phyloP scores from a whole-genome alignment of 495 filamentous ascomycete species.

The Paragyromitra xinjiangensis region DNA sequence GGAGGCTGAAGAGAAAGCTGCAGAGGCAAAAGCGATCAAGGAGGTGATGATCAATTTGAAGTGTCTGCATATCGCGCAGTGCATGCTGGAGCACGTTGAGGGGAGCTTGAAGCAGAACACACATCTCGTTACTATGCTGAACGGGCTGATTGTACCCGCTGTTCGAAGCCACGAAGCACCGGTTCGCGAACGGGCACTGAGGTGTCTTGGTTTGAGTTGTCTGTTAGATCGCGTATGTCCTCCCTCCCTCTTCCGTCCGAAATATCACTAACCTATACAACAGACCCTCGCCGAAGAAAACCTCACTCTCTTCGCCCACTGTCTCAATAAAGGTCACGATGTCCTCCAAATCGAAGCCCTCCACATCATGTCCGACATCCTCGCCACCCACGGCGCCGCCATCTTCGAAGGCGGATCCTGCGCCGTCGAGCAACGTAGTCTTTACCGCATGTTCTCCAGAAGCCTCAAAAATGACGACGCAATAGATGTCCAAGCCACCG shows the following conservation, averaged over 20 bases:
- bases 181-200: constrained; percentile 85
- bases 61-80: constrained; percentile 95
- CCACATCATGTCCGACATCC: constrained; percentile 92
- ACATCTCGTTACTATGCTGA: constrained; percentile 90
- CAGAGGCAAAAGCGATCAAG: constrained; percentile 79
- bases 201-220: constrained; percentile 89
- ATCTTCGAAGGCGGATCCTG: constrained; percentile 64
- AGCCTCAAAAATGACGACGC: constrained; percentile 75
- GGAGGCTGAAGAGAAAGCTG: constrained; percentile 71
- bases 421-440: constrained; percentile 46
- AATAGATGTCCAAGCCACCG: constrained; percentile 79
- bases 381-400: constrained; percentile 83
- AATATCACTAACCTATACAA: background rate
- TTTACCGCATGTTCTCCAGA: constrained; percentile 62
- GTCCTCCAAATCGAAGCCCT: constrained; percentile 86
- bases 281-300: constrained; percentile 87
- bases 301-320: constrained; percentile 91
- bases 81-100: constrained; percentile 91
- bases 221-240: constrained; percentile 72
- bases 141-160: constrained; percentile 94
- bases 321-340: constrained; percentile 91
- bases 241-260: background rate
- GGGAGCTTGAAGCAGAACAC: constrained; percentile 85
- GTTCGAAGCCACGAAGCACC: constrained; percentile 92
- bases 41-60: constrained; percentile 98